Percentiles rank a stretch among this genome's conserved stretches.
Conservation (phyloP, 2,329 filamentous ascomycete species). For the Aureobasidium sp. region DNA sequence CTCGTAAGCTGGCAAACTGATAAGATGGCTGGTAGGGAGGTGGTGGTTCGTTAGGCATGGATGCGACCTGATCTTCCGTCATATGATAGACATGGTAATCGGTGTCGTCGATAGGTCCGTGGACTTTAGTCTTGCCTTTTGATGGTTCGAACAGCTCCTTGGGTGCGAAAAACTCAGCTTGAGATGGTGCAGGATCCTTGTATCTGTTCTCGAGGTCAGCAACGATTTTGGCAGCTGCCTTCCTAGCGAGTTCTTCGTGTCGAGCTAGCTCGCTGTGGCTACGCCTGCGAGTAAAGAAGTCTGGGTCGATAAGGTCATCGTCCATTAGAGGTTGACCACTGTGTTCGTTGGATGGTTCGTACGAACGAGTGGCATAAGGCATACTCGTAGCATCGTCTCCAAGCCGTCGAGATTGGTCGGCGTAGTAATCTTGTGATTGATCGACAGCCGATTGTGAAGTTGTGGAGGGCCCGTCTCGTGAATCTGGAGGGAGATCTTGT, state of each 20-base stretch:
- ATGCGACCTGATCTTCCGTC: conserved; percentile 27
- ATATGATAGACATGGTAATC: conserved; percentile 36
- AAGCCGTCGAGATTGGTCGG: conserved; percentile 16
- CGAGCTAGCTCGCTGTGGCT: conserved; percentile 21
- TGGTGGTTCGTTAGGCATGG: conserved; percentile 30
- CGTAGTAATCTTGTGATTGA: not conserved
- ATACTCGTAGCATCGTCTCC: not conserved
- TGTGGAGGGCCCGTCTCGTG: not conserved
- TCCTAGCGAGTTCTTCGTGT: conserved; percentile 23
- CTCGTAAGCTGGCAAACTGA: not conserved
- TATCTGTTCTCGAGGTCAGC: conserved; percentile 38
- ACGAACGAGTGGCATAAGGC: conserved; percentile 17
- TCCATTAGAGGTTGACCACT: conserved; percentile 34
- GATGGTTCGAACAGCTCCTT: conserved; percentile 38
- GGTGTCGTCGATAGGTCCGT: conserved; percentile 37
- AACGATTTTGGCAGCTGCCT: conserved; percentile 35
- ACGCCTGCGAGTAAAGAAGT: conserved; percentile 37
- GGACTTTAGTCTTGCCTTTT: conserved; percentile 31
- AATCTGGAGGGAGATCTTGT: not conserved
- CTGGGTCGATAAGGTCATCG: conserved; percentile 40
- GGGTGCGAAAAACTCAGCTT: conserved; percentile 43
- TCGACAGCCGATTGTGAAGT: not conserved
- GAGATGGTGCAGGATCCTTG: conserved; percentile 31
- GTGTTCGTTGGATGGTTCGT: conserved; percentile 27
- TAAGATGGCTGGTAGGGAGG: conserved; percentile 23